A percentile compares a stretch with the other conserved stretches of the same genome.
phyloP scores from a whole-genome alignment of 352 stramenopile species.

The Phytophthora agathidicida region DNA sequence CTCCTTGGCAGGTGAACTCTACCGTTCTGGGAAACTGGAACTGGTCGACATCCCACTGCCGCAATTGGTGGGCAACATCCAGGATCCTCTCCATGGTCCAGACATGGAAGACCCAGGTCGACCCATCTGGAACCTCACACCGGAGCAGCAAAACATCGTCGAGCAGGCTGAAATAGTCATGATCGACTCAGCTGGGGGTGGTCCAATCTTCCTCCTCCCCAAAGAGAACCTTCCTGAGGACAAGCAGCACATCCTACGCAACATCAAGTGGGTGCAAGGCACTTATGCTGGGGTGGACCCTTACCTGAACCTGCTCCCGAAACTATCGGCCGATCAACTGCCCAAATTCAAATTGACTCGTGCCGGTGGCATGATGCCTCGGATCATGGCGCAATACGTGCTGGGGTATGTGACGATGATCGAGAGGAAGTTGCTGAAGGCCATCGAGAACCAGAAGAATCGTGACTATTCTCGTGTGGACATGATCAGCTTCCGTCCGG shows the following conservation, averaged over 20 bases:
- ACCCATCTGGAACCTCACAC: slow-evolving; percentile 31
- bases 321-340: slow-evolving; percentile 14
- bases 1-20: slow-evolving; percentile 30
- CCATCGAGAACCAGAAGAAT: slow-evolving; percentile 35
- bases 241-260: slow-evolving; percentile 35
- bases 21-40: slow-evolving; percentile 34
- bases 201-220: slow-evolving; percentile 33
- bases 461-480: slow-evolving; percentile 30
- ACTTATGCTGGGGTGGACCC: slow-evolving; percentile 49
- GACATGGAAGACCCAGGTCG: slow-evolving; percentile 33
- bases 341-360: slow-evolving; percentile 44
- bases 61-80: slow-evolving; percentile 40
- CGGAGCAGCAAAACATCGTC: slow-evolving; percentile 36
- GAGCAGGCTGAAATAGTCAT: slow-evolving; percentile 37
- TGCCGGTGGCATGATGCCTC: slow-evolving; percentile 45
- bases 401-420: slow-evolving; percentile 48
- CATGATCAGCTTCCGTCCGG: slow-evolving; percentile 32
- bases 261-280: slow-evolving; percentile 48
- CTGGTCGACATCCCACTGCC: slow-evolving; percentile 39
- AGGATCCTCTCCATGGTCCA: slow-evolving; percentile 33
- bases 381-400: slow-evolving; percentile 53
- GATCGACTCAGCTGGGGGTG: slow-evolving; percentile 35
- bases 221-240: slow-evolving; percentile 39
- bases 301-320: slow-evolving; percentile 36
- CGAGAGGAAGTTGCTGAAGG: slow-evolving; percentile 43